Evolutionary conservation across 495 filamentous ascomycete species (phyloP).

Genomic region (Aspergillus bertholletiae): DNA sequence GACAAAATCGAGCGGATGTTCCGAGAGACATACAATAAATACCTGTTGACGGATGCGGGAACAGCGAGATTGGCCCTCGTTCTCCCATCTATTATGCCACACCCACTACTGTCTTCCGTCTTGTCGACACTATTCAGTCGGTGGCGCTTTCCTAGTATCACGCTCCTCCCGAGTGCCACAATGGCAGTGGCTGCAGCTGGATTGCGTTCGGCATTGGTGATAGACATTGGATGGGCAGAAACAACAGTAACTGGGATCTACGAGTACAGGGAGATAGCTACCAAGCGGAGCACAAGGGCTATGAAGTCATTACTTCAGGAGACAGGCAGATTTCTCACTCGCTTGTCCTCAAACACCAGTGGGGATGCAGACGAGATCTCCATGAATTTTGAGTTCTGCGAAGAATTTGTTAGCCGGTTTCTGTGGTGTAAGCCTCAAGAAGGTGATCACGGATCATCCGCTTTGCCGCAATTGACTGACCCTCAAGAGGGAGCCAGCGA

Average conservation of each 20-base stretch:
- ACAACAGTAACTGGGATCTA: slow-evolving; percentile 77
- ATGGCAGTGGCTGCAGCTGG: slow-evolving; percentile 75
- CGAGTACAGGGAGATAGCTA: slow-evolving; percentile 77
- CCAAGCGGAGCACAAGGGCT: slow-evolving; percentile 65
- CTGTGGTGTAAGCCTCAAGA: slow-evolving; percentile 63
- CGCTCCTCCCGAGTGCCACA: slow-evolving; percentile 69
- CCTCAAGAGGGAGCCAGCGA: slow-evolving; percentile 2
- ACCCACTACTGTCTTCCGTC: slow-evolving; percentile 69
- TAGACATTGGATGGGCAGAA: slow-evolving; percentile 92
- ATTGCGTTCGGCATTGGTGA: slow-evolving; percentile 71
- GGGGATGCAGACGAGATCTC: slow-evolving; percentile 28
- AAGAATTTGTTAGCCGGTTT: slow-evolving; percentile 70
- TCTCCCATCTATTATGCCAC: slow-evolving; percentile 73
- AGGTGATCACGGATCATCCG: neutral
- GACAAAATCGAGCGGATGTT: slow-evolving; percentile 86
- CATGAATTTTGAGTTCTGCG: slow-evolving; percentile 69
- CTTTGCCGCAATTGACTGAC: neutral
- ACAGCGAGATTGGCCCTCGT: slow-evolving; percentile 71
- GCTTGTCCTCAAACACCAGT: slow-evolving; percentile 18
- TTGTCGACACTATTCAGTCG: slow-evolving; percentile 74
- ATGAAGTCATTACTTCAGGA: slow-evolving; percentile 66
- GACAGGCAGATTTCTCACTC: slow-evolving; percentile 61
- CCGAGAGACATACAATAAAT: slow-evolving; percentile 81
- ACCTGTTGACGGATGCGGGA: slow-evolving; percentile 71
- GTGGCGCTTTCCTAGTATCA: slow-evolving; percentile 78